Conservation (phyloP, 2,329 filamentous ascomycete genomes). For the Fusarium tupiense region DNA sequence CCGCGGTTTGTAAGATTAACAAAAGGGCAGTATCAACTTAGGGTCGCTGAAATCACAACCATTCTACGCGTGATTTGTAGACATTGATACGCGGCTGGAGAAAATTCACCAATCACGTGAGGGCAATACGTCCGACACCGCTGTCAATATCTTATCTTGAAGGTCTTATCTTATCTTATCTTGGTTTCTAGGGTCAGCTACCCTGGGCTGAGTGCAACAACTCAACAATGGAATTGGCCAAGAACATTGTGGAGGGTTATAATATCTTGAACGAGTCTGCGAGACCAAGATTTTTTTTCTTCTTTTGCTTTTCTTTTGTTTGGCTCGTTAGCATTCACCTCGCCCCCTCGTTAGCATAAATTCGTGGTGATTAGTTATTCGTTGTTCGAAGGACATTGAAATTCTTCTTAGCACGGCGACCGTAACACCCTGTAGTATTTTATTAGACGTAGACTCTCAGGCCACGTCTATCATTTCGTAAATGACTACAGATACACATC, state of each 20-base stretch:
- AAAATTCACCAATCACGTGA: conserved; percentile 10
- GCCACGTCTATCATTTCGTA: not conserved
- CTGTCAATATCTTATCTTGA: not conserved
- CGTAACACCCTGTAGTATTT: too few species aligned
- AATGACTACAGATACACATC: not conserved
- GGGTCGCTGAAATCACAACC: not conserved
- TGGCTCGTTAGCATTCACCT: fast-evolving
- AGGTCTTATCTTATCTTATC: not conserved
- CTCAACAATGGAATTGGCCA: not conserved
- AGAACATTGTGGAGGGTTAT: too few species aligned
- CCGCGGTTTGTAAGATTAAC: fast-evolving
- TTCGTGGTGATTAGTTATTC: fast-evolving
- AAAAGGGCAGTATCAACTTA: fast-evolving
- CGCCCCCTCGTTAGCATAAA: fast-evolving
- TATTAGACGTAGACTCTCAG: not conserved
- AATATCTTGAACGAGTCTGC: not conserved
- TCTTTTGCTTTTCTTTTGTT: not conserved
- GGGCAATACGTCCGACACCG: not conserved
- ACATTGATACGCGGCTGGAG: not conserved
- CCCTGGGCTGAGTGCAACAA: not conserved
- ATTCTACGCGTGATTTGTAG: conserved; percentile 12
- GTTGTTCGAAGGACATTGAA: not conserved
- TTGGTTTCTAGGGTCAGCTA: not conserved
- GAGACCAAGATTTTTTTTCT: fast-evolving
- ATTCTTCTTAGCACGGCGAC: not conserved